Evolutionary conservation across 331 rosid genomes (phyloP).

Genomic region (Malus hybrid): DNA sequence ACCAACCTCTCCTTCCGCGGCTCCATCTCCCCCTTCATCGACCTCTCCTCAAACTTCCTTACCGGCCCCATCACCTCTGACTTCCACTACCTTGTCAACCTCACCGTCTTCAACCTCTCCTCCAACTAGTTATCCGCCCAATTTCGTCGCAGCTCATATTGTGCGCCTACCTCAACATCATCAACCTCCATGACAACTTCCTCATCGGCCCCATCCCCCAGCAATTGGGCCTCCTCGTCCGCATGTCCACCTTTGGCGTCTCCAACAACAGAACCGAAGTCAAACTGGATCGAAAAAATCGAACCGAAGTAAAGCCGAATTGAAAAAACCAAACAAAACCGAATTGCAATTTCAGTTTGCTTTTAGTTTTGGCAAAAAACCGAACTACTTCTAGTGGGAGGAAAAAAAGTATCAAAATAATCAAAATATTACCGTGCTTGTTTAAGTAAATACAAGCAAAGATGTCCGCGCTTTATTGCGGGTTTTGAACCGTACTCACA

Average conservation of each 20-base stretch:
- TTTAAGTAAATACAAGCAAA: no score
- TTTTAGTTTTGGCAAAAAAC: no score
- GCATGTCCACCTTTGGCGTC: conserved; percentile 79
- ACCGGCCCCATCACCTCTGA: conserved; percentile 77
- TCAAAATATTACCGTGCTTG: no score
- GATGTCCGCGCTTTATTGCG: no score
- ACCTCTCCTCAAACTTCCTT: conserved; percentile 73
- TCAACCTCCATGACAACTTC: conserved; percentile 67
- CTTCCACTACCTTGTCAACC: conserved; percentile 63
- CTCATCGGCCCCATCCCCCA: conserved; percentile 77
- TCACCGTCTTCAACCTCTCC: conserved; percentile 79
- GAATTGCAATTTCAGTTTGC: no score
- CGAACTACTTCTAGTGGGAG: no score
- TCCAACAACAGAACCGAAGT: conserved; percentile 34
- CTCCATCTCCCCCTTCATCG: conserved; percentile 66
- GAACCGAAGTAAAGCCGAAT: no score
- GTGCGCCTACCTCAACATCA: conserved; percentile 89
- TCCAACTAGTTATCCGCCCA: conserved; percentile 47
- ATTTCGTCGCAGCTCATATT: conserved; percentile 77
- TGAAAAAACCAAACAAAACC: no score
- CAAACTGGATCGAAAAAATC: no score
- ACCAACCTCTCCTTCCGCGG: conserved; percentile 57
- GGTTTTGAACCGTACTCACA: no score
- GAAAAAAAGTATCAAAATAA: no score
- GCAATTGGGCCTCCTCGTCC: conserved; percentile 65